Conservation (phyloP, 2,329 filamentous ascomycete species). For the Pestalotiopsis sp. region DNA sequence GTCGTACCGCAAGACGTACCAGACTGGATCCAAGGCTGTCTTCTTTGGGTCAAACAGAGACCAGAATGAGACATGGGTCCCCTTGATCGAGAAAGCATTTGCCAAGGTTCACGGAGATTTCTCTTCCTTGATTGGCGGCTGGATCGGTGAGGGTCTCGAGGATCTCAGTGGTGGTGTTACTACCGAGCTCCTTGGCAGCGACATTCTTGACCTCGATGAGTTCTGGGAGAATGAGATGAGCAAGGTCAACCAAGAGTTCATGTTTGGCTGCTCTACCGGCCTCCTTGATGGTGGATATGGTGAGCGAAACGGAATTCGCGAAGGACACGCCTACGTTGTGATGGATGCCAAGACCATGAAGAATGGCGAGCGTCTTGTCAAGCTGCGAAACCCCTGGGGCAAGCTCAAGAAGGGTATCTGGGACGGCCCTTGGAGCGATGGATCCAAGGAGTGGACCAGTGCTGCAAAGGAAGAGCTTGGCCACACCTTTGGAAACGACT, state of each 20-base stretch:
- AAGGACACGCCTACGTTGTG: constrained; percentile 63
- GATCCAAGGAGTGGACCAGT: constrained; percentile 63
- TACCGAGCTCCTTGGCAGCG: constrained; percentile 67
- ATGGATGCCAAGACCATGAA: constrained; percentile 59
- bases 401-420: constrained; percentile 60
- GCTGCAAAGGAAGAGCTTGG: constrained; percentile 60
- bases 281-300: constrained; percentile 66
- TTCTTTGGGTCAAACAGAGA: constrained; percentile 79
- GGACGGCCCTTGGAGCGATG: constrained; percentile 64
- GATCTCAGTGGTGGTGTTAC: constrained; percentile 72
- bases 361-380: constrained; percentile 57
- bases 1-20: constrained; percentile 71
- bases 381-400: constrained; percentile 65
- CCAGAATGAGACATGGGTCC: constrained; percentile 82
- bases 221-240: constrained; percentile 85
- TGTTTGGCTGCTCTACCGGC: constrained; percentile 72
- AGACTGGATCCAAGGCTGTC: constrained; percentile 75
- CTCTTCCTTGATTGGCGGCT: constrained; percentile 70
- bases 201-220: constrained; percentile 76
- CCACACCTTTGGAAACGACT: constrained; percentile 64
- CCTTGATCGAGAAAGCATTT: constrained; percentile 80
- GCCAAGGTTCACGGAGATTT: constrained; percentile 85
- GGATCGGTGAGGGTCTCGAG: constrained; percentile 64
- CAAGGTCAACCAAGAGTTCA: constrained; percentile 79
- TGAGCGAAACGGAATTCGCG: constrained; percentile 59